Evolutionary conservation across 768 basidiomycete species (phyloP).

Genomic region (Amanita thiersii): DNA sequence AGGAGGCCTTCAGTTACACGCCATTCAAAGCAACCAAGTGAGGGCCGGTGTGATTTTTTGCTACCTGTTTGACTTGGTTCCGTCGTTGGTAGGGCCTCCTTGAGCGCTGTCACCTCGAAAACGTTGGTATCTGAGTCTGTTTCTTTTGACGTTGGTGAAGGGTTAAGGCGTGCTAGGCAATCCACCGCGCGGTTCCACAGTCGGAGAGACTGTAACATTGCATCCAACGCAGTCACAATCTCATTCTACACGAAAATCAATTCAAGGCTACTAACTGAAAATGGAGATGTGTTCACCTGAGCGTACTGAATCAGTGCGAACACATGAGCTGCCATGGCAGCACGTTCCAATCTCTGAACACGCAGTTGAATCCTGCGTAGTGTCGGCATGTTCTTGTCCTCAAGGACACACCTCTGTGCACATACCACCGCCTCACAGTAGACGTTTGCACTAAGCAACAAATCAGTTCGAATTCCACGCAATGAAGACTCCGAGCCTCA

Average conservation of each 20-base stretch:
- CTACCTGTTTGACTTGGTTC: constrained; percentile 11
- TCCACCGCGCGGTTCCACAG: constrained; percentile 79
- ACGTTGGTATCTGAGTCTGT: constrained; percentile 42
- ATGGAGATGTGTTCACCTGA: constrained; percentile 38
- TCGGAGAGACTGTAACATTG: constrained; percentile 62
- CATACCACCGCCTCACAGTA: constrained; percentile 56
- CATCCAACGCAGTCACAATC: constrained; percentile 42
- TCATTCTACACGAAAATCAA: constrained; percentile 42
- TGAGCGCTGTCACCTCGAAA: constrained; percentile 41
- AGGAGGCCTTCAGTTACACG: constrained; percentile 67
- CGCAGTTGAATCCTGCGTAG: constrained; percentile 51
- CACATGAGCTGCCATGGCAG: constrained; percentile 64
- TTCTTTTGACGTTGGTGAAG: constrained; percentile 11
- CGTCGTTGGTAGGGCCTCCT: constrained; percentile 30
- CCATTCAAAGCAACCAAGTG: constrained; percentile 47
- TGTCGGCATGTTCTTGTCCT: constrained; percentile 43
- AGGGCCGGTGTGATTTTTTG: constrained; percentile 18
- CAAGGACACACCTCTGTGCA: constrained; percentile 28
- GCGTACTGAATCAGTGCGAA: constrained; percentile 63
- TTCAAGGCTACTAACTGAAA: neutral
- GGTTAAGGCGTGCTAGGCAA: constrained; percentile 50
- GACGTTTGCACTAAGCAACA: constrained; percentile 29
- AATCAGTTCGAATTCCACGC: constrained; percentile 3
- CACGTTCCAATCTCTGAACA: constrained; percentile 53
- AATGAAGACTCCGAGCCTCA: constrained; percentile 14